Base-by-base conservation (phyloP, 2,329 filamentous ascomycete genomes). In the Botrytis byssoidea region DNA sequence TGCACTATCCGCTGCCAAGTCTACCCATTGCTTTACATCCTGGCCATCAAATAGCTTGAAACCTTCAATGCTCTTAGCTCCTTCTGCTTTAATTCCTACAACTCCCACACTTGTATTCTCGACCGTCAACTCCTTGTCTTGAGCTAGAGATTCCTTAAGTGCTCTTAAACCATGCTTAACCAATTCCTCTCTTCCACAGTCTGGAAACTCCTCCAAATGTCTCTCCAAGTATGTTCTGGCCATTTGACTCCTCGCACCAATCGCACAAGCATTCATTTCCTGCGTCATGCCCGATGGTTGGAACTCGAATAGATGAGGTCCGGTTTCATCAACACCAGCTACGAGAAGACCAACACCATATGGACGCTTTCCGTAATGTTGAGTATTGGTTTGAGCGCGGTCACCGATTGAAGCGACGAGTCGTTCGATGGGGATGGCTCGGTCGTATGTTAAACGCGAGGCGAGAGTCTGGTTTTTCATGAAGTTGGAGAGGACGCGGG, bases 381-480 rank as follows among this genome's bases (percentile, higher is more conserved):
- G 96, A 63, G 96, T 99, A 88, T 98, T 98, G 81, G 92, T 92
- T 87, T 99, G 96, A 67, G 96, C 96, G 84, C 97, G 96, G 83
- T 97, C 94, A 79, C 93, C 95, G 82, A 99, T 98, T 84, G 95
- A 92, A 77, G 91, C 89, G 78, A 97, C 95, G 80, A 98, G 93
- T 76, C 93, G 92, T 81, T 94, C 92, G 82, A 98, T 87, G 46
- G 94, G 93, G 82, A 99, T 96, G 78, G 95, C 91, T 78, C 96
- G 95, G 85, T 93, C 95, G 86, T 97, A 98, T 74, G 94, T 97
- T 80, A 99, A 91, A 83, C 95, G 94, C 80, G 96, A 95, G 81
- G 93, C 93, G 81, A 99, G 93, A 77, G 94, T 97, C 86, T 98
- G 96, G 86, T 97, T 94, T 88, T 98, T 98, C 95, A 99, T 98